Base-by-base conservation (phyloP, 2,329 filamentous ascomycete genomes). In the Pseudohalonectria lignicola region DNA sequence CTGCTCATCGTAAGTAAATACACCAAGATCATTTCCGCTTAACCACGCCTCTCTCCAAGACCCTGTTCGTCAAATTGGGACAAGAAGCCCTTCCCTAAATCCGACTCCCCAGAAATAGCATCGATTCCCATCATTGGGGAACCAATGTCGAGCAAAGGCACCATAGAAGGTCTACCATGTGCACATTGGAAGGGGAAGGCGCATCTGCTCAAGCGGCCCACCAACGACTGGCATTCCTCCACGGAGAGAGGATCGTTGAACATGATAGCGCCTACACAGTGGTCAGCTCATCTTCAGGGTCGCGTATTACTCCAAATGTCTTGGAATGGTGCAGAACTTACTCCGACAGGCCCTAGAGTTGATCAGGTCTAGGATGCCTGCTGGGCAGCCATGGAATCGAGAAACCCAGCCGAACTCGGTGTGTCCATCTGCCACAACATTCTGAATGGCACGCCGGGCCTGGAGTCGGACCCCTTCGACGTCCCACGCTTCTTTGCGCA, bases 111-210 rank as follows among this genome's bases (percentile, higher is more conserved):
- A 29, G 25, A 36, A 29, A 16, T 16, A 11, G 4, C 16, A 12
- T 28, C 25, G 13, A 29, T 20, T 7, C 30, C 17, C 7, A 7
- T 20, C 3, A 31, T 23, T 6, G 28, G 33, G 12, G 20, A 3
- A n/a, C 64, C 64, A 21, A 79, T 42, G 43, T 76, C 67, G 4
- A 79, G 55, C n/a, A 82, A 43, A 2, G 78, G 78, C 5, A 72
- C 69, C 69, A 82, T 73, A 25, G 73, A 77, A 2, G 77, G 77
- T 38, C 79, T 66, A 1, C 86, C 86, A 62, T 93, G 86, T 1
- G 86, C 86, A 56, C 86, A 93, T 52, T 86, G 79, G 46, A 92
- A 92, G 0, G 86, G 85, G 44, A 90, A 85, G 0, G 65, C 67
- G 46, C 82, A 87, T 1, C 49, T 52, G 0, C 71, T 67, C n/a